Base-by-base conservation (phyloP, 805 yeast genomes). In the Ogataea ganodermae region DNA sequence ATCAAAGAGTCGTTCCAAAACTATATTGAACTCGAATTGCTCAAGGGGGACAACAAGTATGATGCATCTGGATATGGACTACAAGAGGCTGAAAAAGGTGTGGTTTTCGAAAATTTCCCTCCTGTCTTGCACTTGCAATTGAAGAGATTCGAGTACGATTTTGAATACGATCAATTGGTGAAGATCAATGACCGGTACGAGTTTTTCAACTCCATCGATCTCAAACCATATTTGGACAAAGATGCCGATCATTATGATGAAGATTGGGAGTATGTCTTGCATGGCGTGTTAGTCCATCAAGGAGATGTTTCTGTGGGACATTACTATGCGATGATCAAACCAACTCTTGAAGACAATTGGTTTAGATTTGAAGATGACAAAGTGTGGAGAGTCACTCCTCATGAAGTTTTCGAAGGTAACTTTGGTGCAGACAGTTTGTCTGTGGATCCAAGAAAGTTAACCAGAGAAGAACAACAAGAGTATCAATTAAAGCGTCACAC, bases 271-370 rank as follows among this genome's bases (percentile, higher is more conserved):
- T 94, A 94, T 65, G 83, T 80, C 44, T 70, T 94, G 21, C 97
- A 92, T 66, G 97, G 98, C 9, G 99, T 94, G 2, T 72, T 94
- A 48, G 97, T 94, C 10, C 99, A 94, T 65, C 85, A 90, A 35
- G 99, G 99, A 50, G 96, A 92, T 61, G 84, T 94, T 42, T 87
- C 96, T 9, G 87, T 91, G 37, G 99, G 99, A 17, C 99, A 94
- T 63, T 94, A 94, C 67, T 94, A 94, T 62, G 94, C 99, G 0
- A 78, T 94, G 81, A 83, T 94, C 44, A 90, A 84, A 65, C 98
- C 98, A 1, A 76, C 76, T 21, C 70, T 76, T 2, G 73, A 78
- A 17, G 84, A 81, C 44, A 69, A 77, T 33, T 94, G 99, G 99
- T 84, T 79, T 64, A 76, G 92, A 61, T 94, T 92, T 71, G 99